A percentile compares a stretch with the other conserved stretches of the same genome.
Evolutionary conservation across 768 basidiomycete species (phyloP).

Genomic region (Piloderma croceum): DNA sequence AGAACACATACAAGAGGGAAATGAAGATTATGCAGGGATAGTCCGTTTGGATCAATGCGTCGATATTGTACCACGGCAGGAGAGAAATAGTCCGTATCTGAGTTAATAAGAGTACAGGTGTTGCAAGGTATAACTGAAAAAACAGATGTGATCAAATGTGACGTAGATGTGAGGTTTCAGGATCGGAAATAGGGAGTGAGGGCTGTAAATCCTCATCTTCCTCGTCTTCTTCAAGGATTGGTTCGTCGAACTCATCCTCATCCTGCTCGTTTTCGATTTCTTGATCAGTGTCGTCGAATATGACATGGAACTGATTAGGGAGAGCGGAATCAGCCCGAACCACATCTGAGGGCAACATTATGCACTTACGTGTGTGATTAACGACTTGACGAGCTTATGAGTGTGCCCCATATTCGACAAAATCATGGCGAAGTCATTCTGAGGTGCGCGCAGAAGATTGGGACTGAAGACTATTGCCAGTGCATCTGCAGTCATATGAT

Average conservation of each 20-base stretch:
- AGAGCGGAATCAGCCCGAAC: constrained; percentile 5
- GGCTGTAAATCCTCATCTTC: constrained; percentile 35
- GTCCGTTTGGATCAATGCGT: too few relatives aligned
- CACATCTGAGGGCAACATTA: not conserved
- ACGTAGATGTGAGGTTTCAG: too few relatives aligned
- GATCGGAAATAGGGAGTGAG: too few relatives aligned
- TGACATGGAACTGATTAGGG: constrained; percentile 46
- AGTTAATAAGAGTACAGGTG: too few relatives aligned
- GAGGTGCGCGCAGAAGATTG: constrained; percentile 69
- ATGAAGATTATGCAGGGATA: too few relatives aligned
- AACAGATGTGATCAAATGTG: too few relatives aligned
- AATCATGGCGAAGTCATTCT: constrained; percentile 73
- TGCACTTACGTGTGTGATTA: constrained; percentile 66
- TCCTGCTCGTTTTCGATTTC: constrained; percentile 49
- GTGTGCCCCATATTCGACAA: constrained; percentile 76
- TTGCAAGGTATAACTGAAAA: too few relatives aligned
- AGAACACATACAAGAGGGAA: too few relatives aligned
- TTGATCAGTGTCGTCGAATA: constrained; percentile 67
- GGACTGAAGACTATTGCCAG: constrained; percentile 85
- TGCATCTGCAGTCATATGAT: constrained; percentile 85
- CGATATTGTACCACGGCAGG: too few relatives aligned
- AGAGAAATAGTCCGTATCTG: too few relatives aligned
- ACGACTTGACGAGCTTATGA: constrained; percentile 67
- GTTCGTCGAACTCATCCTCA: constrained; percentile 60
- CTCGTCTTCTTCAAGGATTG: constrained; percentile 65